Conservation (phyloP, 345 rosid genomes). For the Eucalyptus virginea region DNA sequence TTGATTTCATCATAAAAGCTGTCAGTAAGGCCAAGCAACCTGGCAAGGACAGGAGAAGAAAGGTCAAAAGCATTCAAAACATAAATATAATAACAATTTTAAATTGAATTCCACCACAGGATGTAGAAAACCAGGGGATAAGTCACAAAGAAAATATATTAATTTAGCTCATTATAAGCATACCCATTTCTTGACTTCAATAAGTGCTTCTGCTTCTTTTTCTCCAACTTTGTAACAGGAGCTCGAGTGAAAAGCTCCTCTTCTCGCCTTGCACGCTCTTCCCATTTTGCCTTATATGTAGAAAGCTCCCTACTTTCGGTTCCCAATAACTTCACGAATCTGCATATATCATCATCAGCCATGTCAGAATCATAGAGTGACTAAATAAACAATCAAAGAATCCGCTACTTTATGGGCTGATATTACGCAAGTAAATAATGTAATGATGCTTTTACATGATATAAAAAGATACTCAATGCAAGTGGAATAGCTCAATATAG, state of each 20-base stretch:
- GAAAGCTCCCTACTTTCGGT: slow-evolving; percentile 56
- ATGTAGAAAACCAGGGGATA: background rate
- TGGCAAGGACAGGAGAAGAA: slow-evolving; percentile 11
- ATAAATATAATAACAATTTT: background rate
- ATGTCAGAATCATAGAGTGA: background rate
- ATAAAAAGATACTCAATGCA: background rate
- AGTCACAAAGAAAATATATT: background rate
- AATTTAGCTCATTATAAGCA: background rate
- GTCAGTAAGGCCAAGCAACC: slow-evolving; percentile 68
- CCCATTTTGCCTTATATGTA: slow-evolving; percentile 45
- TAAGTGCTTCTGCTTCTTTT: slow-evolving; percentile 55
- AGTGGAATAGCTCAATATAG: background rate
- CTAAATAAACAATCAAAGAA: background rate
- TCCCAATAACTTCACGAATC: slow-evolving; percentile 54
- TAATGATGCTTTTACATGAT: background rate
- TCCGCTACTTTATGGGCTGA: background rate
- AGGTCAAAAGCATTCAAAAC: background rate
- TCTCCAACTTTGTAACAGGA: slow-evolving; percentile 64
- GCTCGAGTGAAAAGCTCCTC: slow-evolving; percentile 78
- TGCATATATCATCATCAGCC: slow-evolving; percentile 1
- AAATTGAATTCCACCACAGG: background rate
- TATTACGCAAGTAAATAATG: background rate
- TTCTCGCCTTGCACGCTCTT: slow-evolving; percentile 53
- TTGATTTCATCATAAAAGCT: slow-evolving; percentile 62
- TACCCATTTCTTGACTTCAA: slow-evolving; percentile 84